Conservation (phyloP, 1,284 basidiomycete species). For the Malassezia pachydermatis region DNA sequence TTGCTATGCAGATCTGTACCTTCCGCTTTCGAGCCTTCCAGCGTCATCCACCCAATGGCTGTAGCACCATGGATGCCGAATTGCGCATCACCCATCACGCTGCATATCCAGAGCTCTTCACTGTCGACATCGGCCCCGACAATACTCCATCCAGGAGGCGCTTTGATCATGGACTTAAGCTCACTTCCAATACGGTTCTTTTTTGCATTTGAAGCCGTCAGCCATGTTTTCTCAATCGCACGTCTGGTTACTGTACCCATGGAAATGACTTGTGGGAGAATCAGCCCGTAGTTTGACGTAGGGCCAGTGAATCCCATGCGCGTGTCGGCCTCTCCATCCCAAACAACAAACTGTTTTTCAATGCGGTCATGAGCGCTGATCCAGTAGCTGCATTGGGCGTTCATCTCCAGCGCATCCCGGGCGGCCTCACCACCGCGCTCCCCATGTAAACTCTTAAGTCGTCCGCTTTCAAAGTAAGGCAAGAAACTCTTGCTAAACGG, state of each 20-base stretch:
- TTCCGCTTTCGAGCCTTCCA: constrained; percentile 92
- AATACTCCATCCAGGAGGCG: constrained; percentile 82
- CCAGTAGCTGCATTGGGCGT: constrained; percentile 95
- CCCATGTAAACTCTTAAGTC: constrained; percentile 49
- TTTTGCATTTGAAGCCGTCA: constrained; percentile 96
- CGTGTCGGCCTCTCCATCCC: constrained; percentile 55
- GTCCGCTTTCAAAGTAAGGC: constrained; percentile 70
- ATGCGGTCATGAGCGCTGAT: constrained; percentile 86
- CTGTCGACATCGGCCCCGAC: constrained; percentile 98
- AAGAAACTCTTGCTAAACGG: constrained; percentile 84
- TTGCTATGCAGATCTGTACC: constrained; percentile 96
- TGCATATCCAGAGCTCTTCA: constrained; percentile 98
- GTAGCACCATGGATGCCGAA: constrained; percentile 95
- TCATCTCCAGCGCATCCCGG: constrained; percentile 76
- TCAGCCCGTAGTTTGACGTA: constrained; percentile 57
- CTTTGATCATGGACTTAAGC: constrained; percentile 91
- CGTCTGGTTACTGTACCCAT: constrained; percentile 98
- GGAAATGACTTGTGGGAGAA: constrained; percentile 87
- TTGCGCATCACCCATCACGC: constrained; percentile 96
- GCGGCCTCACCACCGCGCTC: constrained; percentile 60
- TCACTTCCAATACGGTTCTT: constrained; percentile 93
- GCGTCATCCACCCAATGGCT: constrained; percentile 98
- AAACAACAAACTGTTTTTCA: constrained; percentile 84
- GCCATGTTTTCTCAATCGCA: constrained; percentile 95
- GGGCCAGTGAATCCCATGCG: constrained; percentile 48